Evolutionary conservation across 257 asterid species (phyloP).

Genomic region (Nicotiana paniculata): DNA sequence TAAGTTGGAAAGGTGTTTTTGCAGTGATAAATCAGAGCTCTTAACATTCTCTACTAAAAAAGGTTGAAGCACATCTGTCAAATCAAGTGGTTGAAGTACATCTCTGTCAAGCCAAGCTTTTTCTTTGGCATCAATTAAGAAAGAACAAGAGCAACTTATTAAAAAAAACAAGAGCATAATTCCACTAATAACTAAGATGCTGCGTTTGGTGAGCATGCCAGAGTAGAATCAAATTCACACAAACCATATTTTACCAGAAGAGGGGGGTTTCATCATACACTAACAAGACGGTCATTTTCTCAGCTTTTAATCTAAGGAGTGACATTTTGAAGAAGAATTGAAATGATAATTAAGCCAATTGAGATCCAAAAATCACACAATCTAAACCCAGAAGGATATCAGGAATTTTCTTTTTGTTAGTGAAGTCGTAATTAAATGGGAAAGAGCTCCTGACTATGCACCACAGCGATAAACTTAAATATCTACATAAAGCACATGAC

Average conservation of each 20-base stretch:
- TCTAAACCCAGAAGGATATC: neutral
- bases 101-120: neutral
- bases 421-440: neutral
- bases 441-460: neutral
- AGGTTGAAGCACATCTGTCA: neutral
- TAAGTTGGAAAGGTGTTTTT: neutral
- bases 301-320: neutral
- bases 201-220: neutral
- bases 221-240: neutral
- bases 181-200: neutral
- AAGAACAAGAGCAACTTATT: neutral
- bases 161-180: neutral
- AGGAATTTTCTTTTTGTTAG: neutral
- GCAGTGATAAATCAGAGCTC: neutral
- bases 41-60: neutral
- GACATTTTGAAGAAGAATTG: neutral
- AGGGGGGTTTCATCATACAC: neutral
- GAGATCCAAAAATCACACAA: neutral
- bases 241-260: neutral
- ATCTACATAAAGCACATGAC: neutral
- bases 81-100: neutral
- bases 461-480: neutral
- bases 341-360: neutral
- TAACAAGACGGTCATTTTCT: neutral
- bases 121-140: neutral